A percentile compares a stretch with the other conserved stretches of the same genome.
These are phyloP conservation scores for Russula lepida DNA, from an alignment of 768 basidiomycete genomes.

Conservation along the genomic window DNA sequence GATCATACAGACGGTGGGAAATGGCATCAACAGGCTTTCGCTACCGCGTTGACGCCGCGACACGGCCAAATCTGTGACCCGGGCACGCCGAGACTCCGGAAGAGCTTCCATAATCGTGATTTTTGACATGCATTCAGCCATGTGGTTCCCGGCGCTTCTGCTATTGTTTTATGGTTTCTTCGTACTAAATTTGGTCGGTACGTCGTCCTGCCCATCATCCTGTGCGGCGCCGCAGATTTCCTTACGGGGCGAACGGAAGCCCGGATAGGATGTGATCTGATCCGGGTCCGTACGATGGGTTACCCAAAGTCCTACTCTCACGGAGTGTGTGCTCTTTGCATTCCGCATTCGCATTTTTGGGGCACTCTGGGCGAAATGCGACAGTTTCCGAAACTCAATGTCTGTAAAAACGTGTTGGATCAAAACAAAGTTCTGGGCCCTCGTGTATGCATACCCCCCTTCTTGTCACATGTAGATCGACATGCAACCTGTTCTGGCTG, in stretches of 20 bases:
- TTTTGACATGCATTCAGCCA: background rate
- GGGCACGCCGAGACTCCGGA: conserved; percentile 4
- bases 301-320: background rate
- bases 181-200: conserved; percentile 5
- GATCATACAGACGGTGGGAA: background rate
- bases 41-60: conserved; percentile 7
- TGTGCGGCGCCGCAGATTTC: conserved; percentile 1
- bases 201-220: background rate
- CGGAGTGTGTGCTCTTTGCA: background rate
- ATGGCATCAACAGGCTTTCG: conserved; percentile 1
- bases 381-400: conserved; percentile 8
- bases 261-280: background rate
- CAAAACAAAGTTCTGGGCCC: background rate
- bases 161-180: background rate
- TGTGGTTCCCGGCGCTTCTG: conserved; percentile 2
- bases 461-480: conserved; percentile 8
- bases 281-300: background rate
- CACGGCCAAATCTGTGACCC: conserved; percentile 3
- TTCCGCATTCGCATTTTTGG: background rate
- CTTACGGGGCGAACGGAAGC: conserved; percentile 1
- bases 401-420: conserved; percentile 3
- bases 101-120: background rate
- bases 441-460: conserved; percentile 3
- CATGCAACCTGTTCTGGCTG: conserved; percentile 1
- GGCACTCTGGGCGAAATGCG: background rate